Conservation (phyloP, 2,329 filamentous ascomycete species). For the Aciculosporium take region DNA sequence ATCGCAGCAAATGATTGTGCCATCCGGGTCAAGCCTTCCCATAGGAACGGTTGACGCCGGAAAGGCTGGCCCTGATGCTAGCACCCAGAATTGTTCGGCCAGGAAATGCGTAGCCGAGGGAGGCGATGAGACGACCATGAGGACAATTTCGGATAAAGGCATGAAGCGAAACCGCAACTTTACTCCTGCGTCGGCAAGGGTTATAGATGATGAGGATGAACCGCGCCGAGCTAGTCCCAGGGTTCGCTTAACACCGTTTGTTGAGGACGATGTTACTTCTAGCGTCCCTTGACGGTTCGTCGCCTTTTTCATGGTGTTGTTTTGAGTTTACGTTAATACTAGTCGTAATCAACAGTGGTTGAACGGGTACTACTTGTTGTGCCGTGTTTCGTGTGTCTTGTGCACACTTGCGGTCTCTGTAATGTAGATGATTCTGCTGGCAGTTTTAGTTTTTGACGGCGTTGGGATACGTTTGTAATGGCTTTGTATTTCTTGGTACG, state of each 20-base stretch:
- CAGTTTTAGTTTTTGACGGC: background rate
- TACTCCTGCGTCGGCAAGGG: slow-evolving; percentile 31
- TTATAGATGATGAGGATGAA: slow-evolving; percentile 34
- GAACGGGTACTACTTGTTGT: background rate
- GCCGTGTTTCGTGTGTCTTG: background rate
- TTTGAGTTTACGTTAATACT: background rate
- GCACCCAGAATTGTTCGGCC: background rate
- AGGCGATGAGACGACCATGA: background rate
- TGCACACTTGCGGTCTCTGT: background rate
- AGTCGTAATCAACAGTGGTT: background rate
- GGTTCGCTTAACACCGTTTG: slow-evolving; percentile 11
- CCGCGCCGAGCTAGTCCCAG: slow-evolving; percentile 19
- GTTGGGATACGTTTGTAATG: too few relatives aligned
- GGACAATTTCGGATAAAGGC: slow-evolving; percentile 17
- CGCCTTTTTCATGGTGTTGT: background rate
- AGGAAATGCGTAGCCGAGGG: background rate
- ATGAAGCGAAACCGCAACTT: slow-evolving; percentile 32
- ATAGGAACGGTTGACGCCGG: slow-evolving; percentile 2
- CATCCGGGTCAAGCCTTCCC: slow-evolving; percentile 11
- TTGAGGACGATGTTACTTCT: background rate
- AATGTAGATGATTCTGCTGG: background rate
- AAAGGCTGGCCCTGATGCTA: background rate
- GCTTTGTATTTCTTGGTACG: too few relatives aligned
- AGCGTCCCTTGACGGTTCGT: background rate
- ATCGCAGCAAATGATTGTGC: slow-evolving; percentile 24